Base-by-base conservation (phyloP, 2,329 filamentous ascomycete species). In the Orbilia quercus region DNA sequence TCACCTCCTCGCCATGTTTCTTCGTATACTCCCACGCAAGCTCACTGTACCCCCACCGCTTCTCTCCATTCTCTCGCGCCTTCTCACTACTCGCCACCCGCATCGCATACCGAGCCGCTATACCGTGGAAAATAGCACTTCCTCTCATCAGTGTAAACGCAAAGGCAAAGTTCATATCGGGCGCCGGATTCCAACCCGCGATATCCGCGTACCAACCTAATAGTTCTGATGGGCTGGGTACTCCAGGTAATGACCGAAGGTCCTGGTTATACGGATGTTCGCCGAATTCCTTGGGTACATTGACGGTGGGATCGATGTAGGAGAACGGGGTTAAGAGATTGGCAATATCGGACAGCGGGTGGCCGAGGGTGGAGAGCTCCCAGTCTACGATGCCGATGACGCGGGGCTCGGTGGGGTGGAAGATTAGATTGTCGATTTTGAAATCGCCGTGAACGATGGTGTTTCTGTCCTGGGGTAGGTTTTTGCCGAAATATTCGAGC, bases 301-400 rank as follows among this genome's bases (percentile, higher is more conserved):
- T 16, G n/a, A 66, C 55, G 7, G 53, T 42, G 1, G 59, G 59
- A n/a, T 66, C 54, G 14, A 73, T 66, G 18, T 73, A 73, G 3
- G 45, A 45, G 76, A 82, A 86, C 7, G 85, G 85, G 6, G 82
- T 83, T 23, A 89, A 80, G 16, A 98, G 84, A 81, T 98, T 98
- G 2, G 80, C 89, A 42, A 98, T 83, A 80, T 99, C 95, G 4
- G 91, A 94, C 20, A 98, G 86, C 0, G 95, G 95, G 80, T 99
- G 94, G n/a, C 95, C 95, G 62, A 97, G 89, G 0, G 95, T 98
- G 36, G 92, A 92, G 92, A 99, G 96, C 83, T 98, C 95, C 94
- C 94, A 98, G 82, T 99, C 95, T 4, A 98, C 82, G 62, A 98
- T 92, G 2, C 94, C 95, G 81, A 98, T 93, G 11, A 98, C 93